phyloP scores from a whole-genome alignment of 1,284 basidiomycete genomes.

The Fistulinella staudtii region DNA sequence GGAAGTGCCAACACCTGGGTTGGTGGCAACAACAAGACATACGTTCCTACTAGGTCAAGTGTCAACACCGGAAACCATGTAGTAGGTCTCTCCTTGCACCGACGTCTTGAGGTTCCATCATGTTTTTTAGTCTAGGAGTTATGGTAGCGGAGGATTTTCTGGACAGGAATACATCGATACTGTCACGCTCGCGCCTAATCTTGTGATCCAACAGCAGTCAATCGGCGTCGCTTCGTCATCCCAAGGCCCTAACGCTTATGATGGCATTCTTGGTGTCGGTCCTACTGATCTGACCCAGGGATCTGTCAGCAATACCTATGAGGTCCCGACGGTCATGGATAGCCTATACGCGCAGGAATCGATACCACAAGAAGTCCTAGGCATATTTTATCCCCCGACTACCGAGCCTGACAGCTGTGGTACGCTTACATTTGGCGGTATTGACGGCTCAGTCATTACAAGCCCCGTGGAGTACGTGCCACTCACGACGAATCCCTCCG shows the following conservation, averaged over 20 bases:
- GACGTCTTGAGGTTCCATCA: not conserved
- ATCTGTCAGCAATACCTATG: conserved; percentile 21
- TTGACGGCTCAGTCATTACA: conserved; percentile 42
- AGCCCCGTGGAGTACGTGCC: conserved; percentile 47
- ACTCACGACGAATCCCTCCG: conserved; percentile 47
- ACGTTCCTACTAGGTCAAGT: conserved; percentile 6
- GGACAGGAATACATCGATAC: conserved; percentile 49
- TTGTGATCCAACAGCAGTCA: conserved; percentile 47
- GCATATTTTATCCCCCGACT: conserved; percentile 48
- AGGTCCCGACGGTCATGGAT: conserved; percentile 44
- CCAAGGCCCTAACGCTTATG: conserved; percentile 42
- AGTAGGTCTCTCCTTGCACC: not conserved
- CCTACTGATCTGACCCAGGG: conserved; percentile 48
- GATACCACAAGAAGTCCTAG: conserved; percentile 44
- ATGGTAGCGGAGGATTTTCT: conserved; percentile 50
- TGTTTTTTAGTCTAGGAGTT: conserved; percentile 14
- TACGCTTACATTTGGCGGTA: conserved; percentile 47
- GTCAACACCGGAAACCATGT: conserved; percentile 37
- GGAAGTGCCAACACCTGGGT: conserved; percentile 6
- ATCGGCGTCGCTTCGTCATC: conserved; percentile 49
- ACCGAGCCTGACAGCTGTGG: conserved; percentile 35
- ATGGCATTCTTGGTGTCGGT: conserved; percentile 59
- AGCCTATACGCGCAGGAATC: conserved; percentile 40
- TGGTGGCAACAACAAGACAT: not conserved
- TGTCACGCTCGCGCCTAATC: conserved; percentile 39